These are phyloP conservation scores for Kregervanrija fluxuum DNA, from an alignment of 805 yeast species.

Conservation along the genomic window DNA sequence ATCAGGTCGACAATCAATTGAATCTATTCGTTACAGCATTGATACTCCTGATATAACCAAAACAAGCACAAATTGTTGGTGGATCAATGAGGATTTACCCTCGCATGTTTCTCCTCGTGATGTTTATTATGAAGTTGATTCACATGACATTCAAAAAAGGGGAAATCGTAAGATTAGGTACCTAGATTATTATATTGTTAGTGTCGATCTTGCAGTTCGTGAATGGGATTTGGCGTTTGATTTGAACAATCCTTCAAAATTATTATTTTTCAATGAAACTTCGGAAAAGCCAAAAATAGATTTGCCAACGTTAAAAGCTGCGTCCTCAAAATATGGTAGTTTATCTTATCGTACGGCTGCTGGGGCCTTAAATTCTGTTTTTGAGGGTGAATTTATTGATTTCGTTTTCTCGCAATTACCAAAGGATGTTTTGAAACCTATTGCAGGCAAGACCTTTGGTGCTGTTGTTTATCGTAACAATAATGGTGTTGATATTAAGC, in stretches of 20 bases:
- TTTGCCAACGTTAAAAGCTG: conserved; percentile 34
- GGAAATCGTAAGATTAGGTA: conserved; percentile 40
- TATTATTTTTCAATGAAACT: conserved; percentile 34
- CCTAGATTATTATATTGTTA: conserved; percentile 65
- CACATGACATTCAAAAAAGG: conserved; percentile 46
- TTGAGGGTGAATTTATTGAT: conserved; percentile 28
- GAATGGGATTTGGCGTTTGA: conserved; percentile 54
- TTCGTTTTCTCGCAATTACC: conserved; percentile 31
- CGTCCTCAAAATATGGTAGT: conserved; percentile 45
- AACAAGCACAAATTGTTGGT: conserved; percentile 43
- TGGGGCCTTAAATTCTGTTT: conserved; percentile 17
- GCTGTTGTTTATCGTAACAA: conserved; percentile 57
- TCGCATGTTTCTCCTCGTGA: conserved; percentile 39
- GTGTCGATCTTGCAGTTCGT: conserved; percentile 65
- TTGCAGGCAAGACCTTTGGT: conserved; percentile 69
- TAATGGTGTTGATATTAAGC: conserved; percentile 41
- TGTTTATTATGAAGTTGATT: conserved; percentile 60
- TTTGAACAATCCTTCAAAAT: conserved; percentile 42
- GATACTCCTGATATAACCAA: neutral
- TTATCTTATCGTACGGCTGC: conserved; percentile 40
- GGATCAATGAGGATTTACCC: conserved; percentile 57
- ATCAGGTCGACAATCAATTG: conserved; percentile 8
- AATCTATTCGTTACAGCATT: neutral
- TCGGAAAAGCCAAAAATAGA: conserved; percentile 40
- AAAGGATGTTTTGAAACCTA: conserved; percentile 30